Evolutionary conservation across 2,329 filamentous ascomycete species (phyloP), one percentile per base, ranked within the genome.

Genomic region (Cercospora zeina): DNA sequence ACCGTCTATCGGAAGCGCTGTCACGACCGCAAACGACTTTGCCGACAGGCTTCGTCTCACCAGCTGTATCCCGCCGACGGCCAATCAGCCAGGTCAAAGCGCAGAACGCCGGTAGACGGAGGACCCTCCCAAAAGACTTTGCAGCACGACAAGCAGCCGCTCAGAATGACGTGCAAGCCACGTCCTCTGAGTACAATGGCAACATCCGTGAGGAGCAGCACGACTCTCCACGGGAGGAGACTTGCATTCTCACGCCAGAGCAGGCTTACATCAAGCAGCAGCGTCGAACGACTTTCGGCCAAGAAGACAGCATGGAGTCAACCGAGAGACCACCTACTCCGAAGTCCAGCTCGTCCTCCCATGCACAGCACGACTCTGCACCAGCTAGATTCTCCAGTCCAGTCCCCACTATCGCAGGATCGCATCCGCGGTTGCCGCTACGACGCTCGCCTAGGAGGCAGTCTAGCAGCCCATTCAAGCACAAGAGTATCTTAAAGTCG

Each of bases 11-110:
- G 16, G n/a, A 42, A 21, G 47, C 24, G 19, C 30, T 59, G 16
- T 37, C 45, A n/a, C 33, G 16, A 7, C 54, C 42, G 31, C 27
- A 57, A 16, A 33, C 54, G 21, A 36, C 54, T 0, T 62, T 74
- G 10, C 71, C 72, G 39, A 67, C 67, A n/a, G 71, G 72, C 14
- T 74, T 74, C 54, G 70, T 73, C n/a, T 71, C 68, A 6, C 72
- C 72, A 9, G 68, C 66, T 3, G 67, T 70, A 45, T 56, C 58
- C 21, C 61, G 68, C 11, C 65, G 63, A n/a, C 60, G 67, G n/a
- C 54, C 64, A 7, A 64, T 69, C 42, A 62, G 54, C 16, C 56
- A 69, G 55, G 66, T 65, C 27, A 65, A 62, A 53, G 56, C 62
- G 37, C 59, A 62, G 10, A 62, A 58, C 19, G 63, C 61, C n/a